A percentile compares a stretch with the other conserved stretches of the same genome.
These are phyloP conservation scores for Tuber brumale DNA, from an alignment of 495 filamentous ascomycete genomes.

Conservation along the genomic window DNA sequence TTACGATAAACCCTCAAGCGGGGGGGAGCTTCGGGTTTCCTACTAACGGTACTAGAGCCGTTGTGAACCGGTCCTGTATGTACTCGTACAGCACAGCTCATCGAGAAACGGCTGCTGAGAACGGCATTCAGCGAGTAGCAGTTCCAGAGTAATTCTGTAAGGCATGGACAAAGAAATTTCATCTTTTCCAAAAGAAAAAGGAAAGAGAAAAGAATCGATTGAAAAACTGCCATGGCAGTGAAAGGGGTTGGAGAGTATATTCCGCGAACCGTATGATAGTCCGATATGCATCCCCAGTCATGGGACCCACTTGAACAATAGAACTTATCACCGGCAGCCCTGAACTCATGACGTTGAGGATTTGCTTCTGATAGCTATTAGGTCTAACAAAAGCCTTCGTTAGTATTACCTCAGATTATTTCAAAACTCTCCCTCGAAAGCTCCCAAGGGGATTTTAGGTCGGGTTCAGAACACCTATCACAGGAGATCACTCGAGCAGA, in stretches of 20 bases:
- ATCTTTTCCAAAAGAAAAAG: not conserved
- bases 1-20: not conserved
- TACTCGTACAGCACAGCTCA: not conserved
- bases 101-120: not conserved
- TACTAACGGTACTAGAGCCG: not conserved
- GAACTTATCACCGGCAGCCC: not conserved
- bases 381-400: not conserved
- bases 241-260: not conserved
- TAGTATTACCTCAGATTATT: not conserved
- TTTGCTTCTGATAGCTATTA: not conserved
- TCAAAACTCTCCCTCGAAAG: not conserved
- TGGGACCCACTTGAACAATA: not conserved
- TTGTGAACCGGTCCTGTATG: not conserved
- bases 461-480: not conserved
- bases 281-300: not conserved
- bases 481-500: not conserved
- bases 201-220: not conserved
- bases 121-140: not conserved
- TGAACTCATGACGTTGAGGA: not conserved
- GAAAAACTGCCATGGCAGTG: not conserved
- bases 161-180: not conserved
- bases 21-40: not conserved
- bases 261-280: not conserved
- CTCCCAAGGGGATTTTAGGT: not conserved
- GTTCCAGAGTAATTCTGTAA: not conserved